Conservation (phyloP, 371 early-diverging fungal genomes). For the Zychaea mexicana region DNA sequence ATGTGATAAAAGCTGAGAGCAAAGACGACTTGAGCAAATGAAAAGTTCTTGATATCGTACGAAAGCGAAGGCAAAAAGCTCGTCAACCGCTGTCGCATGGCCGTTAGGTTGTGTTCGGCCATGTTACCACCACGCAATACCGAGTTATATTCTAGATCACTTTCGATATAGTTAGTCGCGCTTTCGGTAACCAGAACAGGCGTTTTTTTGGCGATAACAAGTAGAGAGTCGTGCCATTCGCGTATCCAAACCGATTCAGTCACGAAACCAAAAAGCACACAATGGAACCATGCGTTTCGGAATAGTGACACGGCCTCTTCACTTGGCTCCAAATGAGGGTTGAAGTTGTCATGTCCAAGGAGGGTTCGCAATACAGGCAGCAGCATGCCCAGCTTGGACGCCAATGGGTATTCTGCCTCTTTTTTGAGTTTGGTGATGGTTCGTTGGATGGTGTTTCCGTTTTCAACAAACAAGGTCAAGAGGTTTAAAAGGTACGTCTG, state of each 20-base stretch:
- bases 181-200: constrained; percentile 81
- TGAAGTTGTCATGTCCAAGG: constrained; percentile 61
- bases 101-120: constrained; percentile 59
- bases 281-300: constrained; percentile 91
- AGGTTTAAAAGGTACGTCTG: constrained; percentile 57
- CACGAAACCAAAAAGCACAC: constrained; percentile 77
- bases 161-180: constrained; percentile 80
- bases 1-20: constrained; percentile 84
- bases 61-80: constrained; percentile 42
- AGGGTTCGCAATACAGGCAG: constrained; percentile 70
- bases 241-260: constrained; percentile 79
- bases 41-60: constrained; percentile 65
- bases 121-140: constrained; percentile 69
- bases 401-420: constrained; percentile 51
- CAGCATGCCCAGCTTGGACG: constrained; percentile 66
- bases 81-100: constrained; percentile 37
- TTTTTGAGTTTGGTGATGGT: constrained; percentile 51
- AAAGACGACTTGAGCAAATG: constrained; percentile 80
- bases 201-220: constrained; percentile 80
- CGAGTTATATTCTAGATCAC: constrained; percentile 89
- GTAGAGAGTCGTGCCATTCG: constrained; percentile 72
- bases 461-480: constrained; percentile 70
- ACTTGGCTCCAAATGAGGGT: constrained; percentile 59
- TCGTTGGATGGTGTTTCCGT: constrained; percentile 67
- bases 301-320: constrained; percentile 73